Evolutionary conservation across 169 alveolate species (phyloP), one percentile per base, ranked within the genome.

Genomic region (Theileria annulata): DNA sequence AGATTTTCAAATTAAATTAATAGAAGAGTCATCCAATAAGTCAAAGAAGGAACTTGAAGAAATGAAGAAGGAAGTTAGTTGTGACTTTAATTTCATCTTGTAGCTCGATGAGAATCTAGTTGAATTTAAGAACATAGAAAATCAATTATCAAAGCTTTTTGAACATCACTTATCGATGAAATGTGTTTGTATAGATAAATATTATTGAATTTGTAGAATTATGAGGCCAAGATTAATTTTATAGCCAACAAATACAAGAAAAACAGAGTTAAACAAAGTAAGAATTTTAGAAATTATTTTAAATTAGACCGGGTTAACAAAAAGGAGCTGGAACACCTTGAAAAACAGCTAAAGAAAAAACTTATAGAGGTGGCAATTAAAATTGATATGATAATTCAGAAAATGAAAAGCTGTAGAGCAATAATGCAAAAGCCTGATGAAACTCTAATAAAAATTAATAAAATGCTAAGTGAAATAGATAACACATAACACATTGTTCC

Each of bases 391-490:
- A 3, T 28, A 10, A 21, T 25, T 59, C 33, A 77, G 78, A 79
- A 70, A n/a, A 31, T 79, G 72, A 79, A 79, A 37, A 73, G 60
- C 54, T 79, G 80, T 60, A 71, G 70, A 15, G 67, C 70, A 17
- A 23, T 70, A 23, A 79, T 79, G 79, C 80, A 54, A 8, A 68
- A 75, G 23, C 73, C 59, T 4, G 86, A 79, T 37, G 80, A 79
- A 47, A 79, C 86, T 21, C 73, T 69, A 6, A 73, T 79, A 33
- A 79, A 79, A 58, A 56, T 71, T 21, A 66, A 70, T 49, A 49
- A 58, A 77, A 79, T 79, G 79, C 86, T 79, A 58, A 71, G 72
- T 25, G 86, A 73, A 4, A 42, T 69, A 27, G 79, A 79, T 23
- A 51, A 67, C 60, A 1, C 58, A 47, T 8, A 23, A 19, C 33